These are phyloP conservation scores for Pestalotiopsis sp. DNA, from an alignment of 2,329 filamentous ascomycete species.

Conservation along the genomic window DNA sequence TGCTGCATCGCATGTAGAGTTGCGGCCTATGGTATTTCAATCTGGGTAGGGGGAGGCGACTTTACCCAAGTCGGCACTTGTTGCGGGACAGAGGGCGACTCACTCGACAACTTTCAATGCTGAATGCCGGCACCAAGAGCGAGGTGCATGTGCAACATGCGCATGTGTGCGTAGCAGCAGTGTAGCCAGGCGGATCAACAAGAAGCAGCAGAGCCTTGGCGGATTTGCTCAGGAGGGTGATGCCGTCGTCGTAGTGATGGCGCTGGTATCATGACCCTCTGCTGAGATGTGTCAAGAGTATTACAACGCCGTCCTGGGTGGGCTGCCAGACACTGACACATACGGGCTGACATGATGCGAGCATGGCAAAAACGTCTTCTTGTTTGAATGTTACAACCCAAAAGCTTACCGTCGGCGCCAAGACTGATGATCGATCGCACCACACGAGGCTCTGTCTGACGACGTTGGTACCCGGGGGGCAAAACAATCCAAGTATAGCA, in stretches of 20 bases:
- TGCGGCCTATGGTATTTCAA: not conserved
- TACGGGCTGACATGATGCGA: not conserved
- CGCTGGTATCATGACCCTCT: not conserved
- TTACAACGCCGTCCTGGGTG: not conserved
- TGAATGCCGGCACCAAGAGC: not conserved
- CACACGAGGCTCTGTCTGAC: not conserved
- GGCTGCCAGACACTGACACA: no score
- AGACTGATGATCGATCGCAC: not conserved
- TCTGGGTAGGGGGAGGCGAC: not conserved
- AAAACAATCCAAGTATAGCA: not conserved
- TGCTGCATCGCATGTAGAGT: not conserved
- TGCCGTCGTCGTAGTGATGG: not conserved
- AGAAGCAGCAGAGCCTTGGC: not conserved
- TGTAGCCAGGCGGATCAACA: not conserved
- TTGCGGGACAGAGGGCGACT: not conserved
- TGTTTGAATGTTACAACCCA: not conserved
- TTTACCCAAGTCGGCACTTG: conserved; percentile 4
- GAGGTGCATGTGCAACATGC: not conserved
- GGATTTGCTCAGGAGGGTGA: not conserved
- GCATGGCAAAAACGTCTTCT: not conserved
- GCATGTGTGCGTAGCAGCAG: not conserved
- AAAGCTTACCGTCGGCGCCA: not conserved
- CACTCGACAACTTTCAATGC: not conserved
- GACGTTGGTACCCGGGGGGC: not conserved
- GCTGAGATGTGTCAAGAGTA: not conserved